These are phyloP conservation scores for Trametes coccinea DNA, from an alignment of 768 basidiomycete species.

Conservation along the genomic window DNA sequence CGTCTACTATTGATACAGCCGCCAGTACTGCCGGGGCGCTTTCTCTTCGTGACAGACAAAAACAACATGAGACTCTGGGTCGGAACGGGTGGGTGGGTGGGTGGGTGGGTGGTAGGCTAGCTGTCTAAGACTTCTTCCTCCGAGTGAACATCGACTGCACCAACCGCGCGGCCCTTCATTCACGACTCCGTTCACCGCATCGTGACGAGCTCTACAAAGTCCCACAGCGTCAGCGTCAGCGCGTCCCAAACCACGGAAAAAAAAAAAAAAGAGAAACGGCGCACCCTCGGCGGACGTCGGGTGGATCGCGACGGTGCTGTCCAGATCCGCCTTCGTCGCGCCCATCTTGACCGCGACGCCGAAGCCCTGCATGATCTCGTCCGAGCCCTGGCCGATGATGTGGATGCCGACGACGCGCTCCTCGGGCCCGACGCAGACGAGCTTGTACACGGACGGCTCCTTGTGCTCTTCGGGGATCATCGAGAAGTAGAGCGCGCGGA, in stretches of 20 bases:
- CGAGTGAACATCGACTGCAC: background rate
- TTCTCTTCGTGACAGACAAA: no score
- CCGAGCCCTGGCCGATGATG: constrained; percentile 87
- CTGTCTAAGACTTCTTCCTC: background rate
- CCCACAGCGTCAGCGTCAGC: constrained; percentile 21
- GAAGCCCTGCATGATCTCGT: constrained; percentile 96
- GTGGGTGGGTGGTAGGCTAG: no score
- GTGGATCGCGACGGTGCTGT: constrained; percentile 90
- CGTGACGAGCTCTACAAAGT: constrained; percentile 54
- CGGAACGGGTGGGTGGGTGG: no score
- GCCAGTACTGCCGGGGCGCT: background rate
- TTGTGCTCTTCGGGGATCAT: constrained; percentile 90
- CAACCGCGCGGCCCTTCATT: no score
- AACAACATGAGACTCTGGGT: no score
- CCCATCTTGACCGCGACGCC: constrained; percentile 97
- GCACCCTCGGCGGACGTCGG: constrained; percentile 83
- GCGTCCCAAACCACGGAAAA: background rate
- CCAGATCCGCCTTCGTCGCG: constrained; percentile 80
- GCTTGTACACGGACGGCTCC: constrained; percentile 93
- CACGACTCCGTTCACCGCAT: constrained; percentile 38
- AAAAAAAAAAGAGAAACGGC: background rate
- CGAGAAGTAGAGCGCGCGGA: constrained; percentile 88
- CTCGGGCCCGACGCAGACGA: constrained; percentile 82
- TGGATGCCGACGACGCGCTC: constrained; percentile 97
- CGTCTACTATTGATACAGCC: background rate